Evolutionary conservation across 257 asterid species (phyloP).

Genomic region (Solanum tacnaense): DNA sequence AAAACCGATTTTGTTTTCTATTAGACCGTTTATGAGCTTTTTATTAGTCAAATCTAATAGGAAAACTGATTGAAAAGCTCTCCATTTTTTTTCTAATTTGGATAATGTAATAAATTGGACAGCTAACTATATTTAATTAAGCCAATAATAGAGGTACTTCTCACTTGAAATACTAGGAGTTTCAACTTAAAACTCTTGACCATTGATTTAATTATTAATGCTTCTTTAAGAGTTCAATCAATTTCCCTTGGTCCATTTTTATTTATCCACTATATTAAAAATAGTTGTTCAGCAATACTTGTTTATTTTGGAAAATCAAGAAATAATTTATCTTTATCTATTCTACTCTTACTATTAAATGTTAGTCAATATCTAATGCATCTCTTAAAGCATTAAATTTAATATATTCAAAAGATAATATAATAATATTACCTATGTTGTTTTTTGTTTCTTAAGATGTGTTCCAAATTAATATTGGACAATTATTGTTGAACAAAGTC

Average conservation of each 20-base stretch:
- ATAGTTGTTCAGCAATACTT: accelerated
- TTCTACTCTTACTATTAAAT: too few species aligned
- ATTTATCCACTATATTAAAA: too few species aligned
- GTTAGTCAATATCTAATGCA: too few species aligned
- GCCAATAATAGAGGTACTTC: neutral
- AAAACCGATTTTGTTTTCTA: neutral
- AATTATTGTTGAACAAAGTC: too few species aligned
- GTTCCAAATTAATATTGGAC: neutral
- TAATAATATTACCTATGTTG: too few species aligned
- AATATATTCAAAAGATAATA: too few species aligned
- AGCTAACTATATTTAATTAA: too few species aligned
- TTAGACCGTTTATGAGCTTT: neutral
- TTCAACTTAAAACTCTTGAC: neutral
- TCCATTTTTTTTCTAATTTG: neutral
- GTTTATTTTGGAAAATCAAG: too few species aligned
- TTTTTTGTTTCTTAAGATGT: too few species aligned
- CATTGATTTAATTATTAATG: neutral
- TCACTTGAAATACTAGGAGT: neutral
- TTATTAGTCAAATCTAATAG: neutral
- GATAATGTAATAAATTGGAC: neutral
- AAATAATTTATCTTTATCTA: neutral
- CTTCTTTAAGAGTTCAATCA: neutral
- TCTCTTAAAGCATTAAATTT: too few species aligned
- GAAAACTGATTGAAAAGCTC: neutral
- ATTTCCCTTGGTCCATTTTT: too few species aligned